A percentile compares a stretch with the other conserved stretches of the same genome.
phyloP scores from a whole-genome alignment of 108 stramenopile species.

The Licmophora abbreviata region DNA sequence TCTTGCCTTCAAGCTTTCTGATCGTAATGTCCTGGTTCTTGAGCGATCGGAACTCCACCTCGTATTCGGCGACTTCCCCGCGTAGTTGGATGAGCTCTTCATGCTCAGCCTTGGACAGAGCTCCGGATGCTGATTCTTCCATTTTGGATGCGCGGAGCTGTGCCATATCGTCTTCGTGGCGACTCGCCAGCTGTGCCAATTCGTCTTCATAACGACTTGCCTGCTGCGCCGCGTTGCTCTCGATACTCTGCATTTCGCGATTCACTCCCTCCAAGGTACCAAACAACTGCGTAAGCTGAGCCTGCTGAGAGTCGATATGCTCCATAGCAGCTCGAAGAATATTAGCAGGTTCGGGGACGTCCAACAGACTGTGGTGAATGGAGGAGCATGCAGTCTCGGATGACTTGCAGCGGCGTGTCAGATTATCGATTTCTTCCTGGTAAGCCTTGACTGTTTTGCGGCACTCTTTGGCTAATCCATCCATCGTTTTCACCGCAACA shows the following conservation, averaged over 20 bases:
- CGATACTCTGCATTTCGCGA: constrained; percentile 26
- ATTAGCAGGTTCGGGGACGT: constrained; percentile 41
- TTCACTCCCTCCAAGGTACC: constrained; percentile 52
- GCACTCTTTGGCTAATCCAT: constrained; percentile 41
- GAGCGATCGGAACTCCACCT: constrained; percentile 78
- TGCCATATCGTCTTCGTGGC: constrained; percentile 7
- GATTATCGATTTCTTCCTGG: constrained; percentile 80
- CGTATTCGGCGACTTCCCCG: constrained; percentile 83
- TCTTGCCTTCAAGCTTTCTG: constrained; percentile 71
- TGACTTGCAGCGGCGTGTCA: constrained; percentile 68
- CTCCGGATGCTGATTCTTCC: constrained; percentile 5
- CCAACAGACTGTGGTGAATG: constrained; percentile 39
- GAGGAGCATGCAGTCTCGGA: constrained; percentile 44
- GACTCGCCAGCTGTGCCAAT: constrained; percentile 26
- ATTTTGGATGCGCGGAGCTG: constrained; percentile 2
- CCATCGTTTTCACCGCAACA: constrained; percentile 36
- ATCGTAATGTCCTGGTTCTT: constrained; percentile 94
- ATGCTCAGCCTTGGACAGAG: constrained; percentile 36
- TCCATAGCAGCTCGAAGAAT: constrained; percentile 29
- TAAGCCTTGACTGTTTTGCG: constrained; percentile 67
- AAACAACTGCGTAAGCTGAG: constrained; percentile 35
- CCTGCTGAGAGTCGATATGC: constrained; percentile 38
- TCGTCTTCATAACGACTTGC: constrained; percentile 16
- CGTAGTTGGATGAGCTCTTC: constrained; percentile 79
- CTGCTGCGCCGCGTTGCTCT: constrained; percentile 7